These are phyloP conservation scores for Nigrograna mackinnonii DNA, from an alignment of 2,329 filamentous ascomycete species.

Conservation along the genomic window DNA sequence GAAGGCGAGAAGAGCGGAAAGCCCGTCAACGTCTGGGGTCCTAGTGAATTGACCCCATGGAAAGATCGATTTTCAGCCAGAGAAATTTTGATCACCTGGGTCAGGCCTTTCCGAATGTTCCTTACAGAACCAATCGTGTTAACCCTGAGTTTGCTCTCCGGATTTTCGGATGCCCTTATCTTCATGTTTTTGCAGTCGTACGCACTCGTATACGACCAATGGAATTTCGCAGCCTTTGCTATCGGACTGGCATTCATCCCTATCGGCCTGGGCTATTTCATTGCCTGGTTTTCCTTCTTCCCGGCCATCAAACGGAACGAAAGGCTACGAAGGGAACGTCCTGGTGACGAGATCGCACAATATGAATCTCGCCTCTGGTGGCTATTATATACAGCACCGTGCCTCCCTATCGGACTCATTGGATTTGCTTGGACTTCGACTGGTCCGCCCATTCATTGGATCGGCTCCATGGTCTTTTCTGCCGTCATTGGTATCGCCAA, in stretches of 20 bases:
- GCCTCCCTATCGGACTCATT: constrained; percentile 69
- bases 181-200: constrained; percentile 80
- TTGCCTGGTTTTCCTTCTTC: constrained; percentile 66
- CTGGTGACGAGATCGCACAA: constrained; percentile 22
- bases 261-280: constrained; percentile 62
- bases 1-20: constrained; percentile 63
- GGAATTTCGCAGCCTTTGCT: constrained; percentile 61
- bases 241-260: constrained; percentile 67
- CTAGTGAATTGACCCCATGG: constrained; percentile 64
- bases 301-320: constrained; percentile 51
- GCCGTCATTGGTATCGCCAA: constrained; percentile 72
- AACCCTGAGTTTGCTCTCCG: constrained; percentile 70
- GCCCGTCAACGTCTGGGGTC: constrained; percentile 69
- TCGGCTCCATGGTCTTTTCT: constrained; percentile 67
- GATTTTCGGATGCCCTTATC: constrained; percentile 77
- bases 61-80: constrained; percentile 40
- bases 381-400: constrained; percentile 64
- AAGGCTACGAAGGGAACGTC: constrained; percentile 21
- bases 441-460: constrained; percentile 69
- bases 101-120: constrained; percentile 72
- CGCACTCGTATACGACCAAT: constrained; percentile 68
- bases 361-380: constrained; percentile 64
- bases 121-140: constrained; percentile 76
- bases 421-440: constrained; percentile 73
- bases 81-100: constrained; percentile 55